Evolutionary conservation across 2,329 filamentous ascomycete genomes (phyloP), one percentile per base, ranked within the genome.

Genomic region (Stagonosporopsis cucurbitacearum): DNA sequence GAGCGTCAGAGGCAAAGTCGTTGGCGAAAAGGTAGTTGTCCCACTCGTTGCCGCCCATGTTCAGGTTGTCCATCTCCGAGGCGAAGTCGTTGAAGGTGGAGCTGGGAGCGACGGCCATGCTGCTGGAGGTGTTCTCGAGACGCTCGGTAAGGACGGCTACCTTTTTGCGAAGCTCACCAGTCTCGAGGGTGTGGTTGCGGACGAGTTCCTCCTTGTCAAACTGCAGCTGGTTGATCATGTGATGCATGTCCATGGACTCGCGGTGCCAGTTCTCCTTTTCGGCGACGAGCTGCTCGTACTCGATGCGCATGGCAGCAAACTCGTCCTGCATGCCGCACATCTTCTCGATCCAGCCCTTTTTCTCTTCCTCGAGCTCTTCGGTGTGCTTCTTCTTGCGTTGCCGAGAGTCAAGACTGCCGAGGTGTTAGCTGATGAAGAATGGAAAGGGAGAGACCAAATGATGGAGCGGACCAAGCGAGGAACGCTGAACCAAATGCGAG

Each of bases 321-420:
- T 91, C 88, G 55, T 95, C 89, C 72, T 97, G 91, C 71, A 97
- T 83, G 51, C 88, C 84, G 64, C 80, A 85, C 72, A 97, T 90
- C 72, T 90, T 80, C 66, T 86, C 84, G 52, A 88, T 90, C 80
- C 87, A 96, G 56, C 90, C 86, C 82, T 97, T 97, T 84, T 98
- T 97, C 81, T 98, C 94, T 76, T 95, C 90, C 77, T 98, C 95
- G 41, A 98, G 86, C 68, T 95, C 88, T 80, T 98, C 95, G 30
- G 95, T 98, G 80, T 98, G 94, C 79, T 92, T 90, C 86, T 98
- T 98, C 84, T 98, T 99, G 68, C 95, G 88, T 78, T 98, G 94
- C 65, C 95, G 88, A 40, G 95, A 98, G 79, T 98, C 94, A 68
- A 99, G 89, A 65, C 92, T 96, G 63, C 69, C 69, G 30, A 55